Percentiles rank a stretch among this genome's conserved stretches.
Conservation (phyloP, 371 early-diverging fungal species). For the Apophysomyces variabilis region DNA sequence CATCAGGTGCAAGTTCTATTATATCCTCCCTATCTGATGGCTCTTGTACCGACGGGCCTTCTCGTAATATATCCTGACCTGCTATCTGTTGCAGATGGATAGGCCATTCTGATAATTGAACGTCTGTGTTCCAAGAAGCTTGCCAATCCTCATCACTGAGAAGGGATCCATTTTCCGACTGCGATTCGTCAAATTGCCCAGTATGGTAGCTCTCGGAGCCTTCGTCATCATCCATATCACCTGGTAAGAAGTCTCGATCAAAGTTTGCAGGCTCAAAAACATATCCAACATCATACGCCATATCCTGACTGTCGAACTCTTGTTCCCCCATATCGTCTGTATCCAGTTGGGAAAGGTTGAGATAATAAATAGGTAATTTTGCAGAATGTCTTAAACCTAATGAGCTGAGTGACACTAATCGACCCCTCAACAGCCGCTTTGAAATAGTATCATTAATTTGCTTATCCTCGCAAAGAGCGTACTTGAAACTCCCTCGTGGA, state of each 20-base stretch:
- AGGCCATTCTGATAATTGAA: too few relatives aligned
- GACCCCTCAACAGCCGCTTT: conserved; percentile 19
- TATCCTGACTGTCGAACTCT: conserved; percentile 22
- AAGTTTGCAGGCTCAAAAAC: neutral
- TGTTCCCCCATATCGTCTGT: conserved; percentile 4
- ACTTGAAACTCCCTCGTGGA: conserved; percentile 34
- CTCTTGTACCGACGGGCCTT: neutral
- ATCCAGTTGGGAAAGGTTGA: conserved; percentile 18
- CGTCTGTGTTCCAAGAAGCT: too few relatives aligned
- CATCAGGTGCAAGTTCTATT: neutral
- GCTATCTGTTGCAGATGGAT: too few relatives aligned
- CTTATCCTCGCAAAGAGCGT: conserved; percentile 25
- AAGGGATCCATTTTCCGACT: too few relatives aligned
- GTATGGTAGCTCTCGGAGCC: too few relatives aligned
- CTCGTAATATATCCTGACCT: neutral
- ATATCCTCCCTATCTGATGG: neutral
- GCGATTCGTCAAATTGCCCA: too few relatives aligned
- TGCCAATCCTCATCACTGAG: too few relatives aligned
- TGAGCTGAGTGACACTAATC: conserved; percentile 24
- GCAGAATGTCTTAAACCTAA: conserved; percentile 42
- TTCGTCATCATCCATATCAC: neutral
- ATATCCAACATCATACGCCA: conserved; percentile 15
- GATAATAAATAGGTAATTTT: conserved; percentile 31
- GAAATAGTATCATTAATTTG: conserved; percentile 19
- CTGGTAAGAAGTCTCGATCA: neutral